Evolutionary conservation across 2,329 filamentous ascomycete species (phyloP), one percentile per base, ranked within the genome.

Genomic region (Ceratocystis cubensis): DNA sequence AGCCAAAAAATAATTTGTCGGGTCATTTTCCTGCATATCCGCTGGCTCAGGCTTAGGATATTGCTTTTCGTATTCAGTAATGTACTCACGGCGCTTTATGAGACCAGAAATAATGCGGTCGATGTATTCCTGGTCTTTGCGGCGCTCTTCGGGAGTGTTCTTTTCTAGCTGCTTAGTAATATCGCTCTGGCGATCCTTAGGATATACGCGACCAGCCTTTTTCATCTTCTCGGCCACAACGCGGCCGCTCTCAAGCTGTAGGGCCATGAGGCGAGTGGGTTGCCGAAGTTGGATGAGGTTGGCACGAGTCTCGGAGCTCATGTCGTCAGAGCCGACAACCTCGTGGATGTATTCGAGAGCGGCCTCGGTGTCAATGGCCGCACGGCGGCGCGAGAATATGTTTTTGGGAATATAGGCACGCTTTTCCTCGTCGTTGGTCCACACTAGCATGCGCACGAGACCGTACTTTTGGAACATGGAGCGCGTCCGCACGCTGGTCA

Each of bases 401-500:
- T 77, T 76, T 64, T 82, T 82, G 0, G 92, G 88, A 6, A 96
- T 67, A 0, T 89, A 70, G 1, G 74, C 69, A 5, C 75, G 71
- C 69, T 84, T 84, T 66, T 90, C 87, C 0, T 82, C 77, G 56
- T 86, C 78, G 1, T 82, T 80, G 2, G 86, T 72, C 86, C 91
- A 92, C 48, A 92, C 73, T 0, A 97, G 80, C 78, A 93, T 87
- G 62, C 91, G 85, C 2, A 96, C 86, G 20, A 86, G 81, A 2
- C 93, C 93, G 73, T 91, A 92, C 33, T 79, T 78, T 71, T 96
- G 88, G 70, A 95, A 83, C 0, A 87, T 78, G 0, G 78, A 75
- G 63, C 84, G 79, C 1, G 79, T 76, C 69, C 84, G 80, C 65
- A 88, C 82, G 63, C 81, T 79, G 56, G 75, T 77, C 70, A 86